These are phyloP conservation scores for Lactarius evosmus DNA, from an alignment of 768 basidiomycete genomes.

Conservation along the genomic window DNA sequence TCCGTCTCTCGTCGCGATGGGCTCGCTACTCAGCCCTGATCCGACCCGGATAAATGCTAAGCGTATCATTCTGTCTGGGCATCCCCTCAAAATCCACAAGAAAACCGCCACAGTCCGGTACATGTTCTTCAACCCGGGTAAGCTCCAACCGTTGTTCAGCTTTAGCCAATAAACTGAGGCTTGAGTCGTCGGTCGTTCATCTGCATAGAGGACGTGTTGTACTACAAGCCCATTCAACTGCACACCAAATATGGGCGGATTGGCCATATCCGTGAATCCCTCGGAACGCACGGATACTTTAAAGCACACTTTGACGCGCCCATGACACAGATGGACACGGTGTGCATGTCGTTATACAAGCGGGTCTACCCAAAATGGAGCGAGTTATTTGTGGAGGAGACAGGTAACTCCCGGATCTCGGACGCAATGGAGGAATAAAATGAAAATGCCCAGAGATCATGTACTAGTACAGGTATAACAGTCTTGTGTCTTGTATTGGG, in stretches of 20 bases:
- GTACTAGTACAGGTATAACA: not conserved
- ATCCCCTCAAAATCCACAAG: slow-evolving; percentile 96
- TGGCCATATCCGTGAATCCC: slow-evolving; percentile 87
- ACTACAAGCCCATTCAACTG: slow-evolving; percentile 91
- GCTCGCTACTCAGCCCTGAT: slow-evolving; percentile 83
- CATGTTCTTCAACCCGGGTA: slow-evolving; percentile 94
- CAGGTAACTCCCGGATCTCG: slow-evolving; percentile 4
- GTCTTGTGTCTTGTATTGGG: not conserved
- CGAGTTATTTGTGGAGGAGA: slow-evolving; percentile 43
- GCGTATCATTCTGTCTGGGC: slow-evolving; percentile 91
- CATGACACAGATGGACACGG: slow-evolving; percentile 93
- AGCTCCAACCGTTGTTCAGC: slow-evolving; percentile 26
- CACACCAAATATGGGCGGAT: slow-evolving; percentile 87
- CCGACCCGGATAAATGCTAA: slow-evolving; percentile 91
- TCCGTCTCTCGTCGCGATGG: slow-evolving; percentile 84
- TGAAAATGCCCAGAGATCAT: not conserved
- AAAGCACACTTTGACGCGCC: slow-evolving; percentile 95
- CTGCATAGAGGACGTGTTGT: slow-evolving; percentile 72
- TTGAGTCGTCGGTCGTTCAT: not conserved
- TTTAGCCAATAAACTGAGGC: slow-evolving; percentile 16
- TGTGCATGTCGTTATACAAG: slow-evolving; percentile 95
- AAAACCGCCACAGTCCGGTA: slow-evolving; percentile 96
- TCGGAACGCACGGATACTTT: slow-evolving; percentile 96
- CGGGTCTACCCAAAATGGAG: slow-evolving; percentile 90
- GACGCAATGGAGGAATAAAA: slow-evolving; percentile 32